Percentiles rank a stretch among this genome's conserved stretches.
Evolutionary conservation across 306 rosid species (phyloP).

Genomic region (Begonia fuchsioides): DNA sequence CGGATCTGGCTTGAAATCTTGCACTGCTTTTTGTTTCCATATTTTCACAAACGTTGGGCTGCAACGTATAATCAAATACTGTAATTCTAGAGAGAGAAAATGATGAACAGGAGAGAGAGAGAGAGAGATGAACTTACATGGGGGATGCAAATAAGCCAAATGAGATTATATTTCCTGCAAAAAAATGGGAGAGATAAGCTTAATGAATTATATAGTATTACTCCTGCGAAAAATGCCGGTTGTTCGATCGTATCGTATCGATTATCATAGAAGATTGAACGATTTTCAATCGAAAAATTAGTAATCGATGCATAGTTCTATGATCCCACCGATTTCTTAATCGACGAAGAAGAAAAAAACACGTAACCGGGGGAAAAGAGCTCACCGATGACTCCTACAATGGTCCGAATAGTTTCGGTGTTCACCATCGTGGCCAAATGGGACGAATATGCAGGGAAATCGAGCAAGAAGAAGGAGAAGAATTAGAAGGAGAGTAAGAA

Average conservation of each 20-base stretch:
- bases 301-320: too few relatives aligned
- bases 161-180: neutral
- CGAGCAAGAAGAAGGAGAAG: too few relatives aligned
- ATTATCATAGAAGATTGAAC: too few relatives aligned
- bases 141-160: neutral
- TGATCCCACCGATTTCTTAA: too few relatives aligned
- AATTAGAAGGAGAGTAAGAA: too few relatives aligned
- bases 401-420: neutral
- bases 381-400: neutral
- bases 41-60: constrained; percentile 14
- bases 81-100: neutral
- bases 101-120: neutral
- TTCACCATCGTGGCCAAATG: neutral
- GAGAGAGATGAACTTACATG: neutral
- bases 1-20: constrained; percentile 66
- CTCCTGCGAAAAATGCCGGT: too few relatives aligned
- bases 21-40: constrained; percentile 30
- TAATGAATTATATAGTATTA: too few relatives aligned
- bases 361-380: neutral
- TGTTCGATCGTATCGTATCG: too few relatives aligned
- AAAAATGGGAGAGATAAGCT: neutral
- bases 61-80: neutral
- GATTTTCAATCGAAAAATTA: too few relatives aligned
- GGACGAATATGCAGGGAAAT: too few relatives aligned
- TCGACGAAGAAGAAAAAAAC: too few relatives aligned